A percentile compares a stretch with the other conserved stretches of the same genome.
Evolutionary conservation across 768 basidiomycete species (phyloP).

Genomic region (Tulasnella sp.): DNA sequence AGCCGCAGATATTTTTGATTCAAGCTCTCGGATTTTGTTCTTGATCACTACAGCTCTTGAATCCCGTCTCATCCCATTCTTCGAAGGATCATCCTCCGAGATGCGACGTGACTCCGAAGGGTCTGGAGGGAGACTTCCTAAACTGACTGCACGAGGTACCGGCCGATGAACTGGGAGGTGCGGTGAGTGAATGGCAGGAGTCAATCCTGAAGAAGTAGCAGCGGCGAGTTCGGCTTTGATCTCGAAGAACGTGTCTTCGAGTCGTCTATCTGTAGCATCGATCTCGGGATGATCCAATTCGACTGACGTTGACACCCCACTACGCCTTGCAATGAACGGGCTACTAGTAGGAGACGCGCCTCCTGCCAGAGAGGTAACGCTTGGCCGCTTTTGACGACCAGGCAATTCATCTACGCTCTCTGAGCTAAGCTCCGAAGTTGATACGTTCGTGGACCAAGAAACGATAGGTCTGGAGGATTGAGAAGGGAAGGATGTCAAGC

Average conservation of each 20-base stretch:
- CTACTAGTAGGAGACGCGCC: not conserved
- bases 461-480: not conserved
- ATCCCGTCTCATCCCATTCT: not conserved
- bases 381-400: not conserved
- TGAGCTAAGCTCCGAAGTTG: not conserved
- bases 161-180: too few relatives aligned
- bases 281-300: conserved; percentile 14
- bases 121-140: conserved; percentile 8
- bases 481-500: not conserved
- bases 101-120: not conserved
- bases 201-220: conserved; percentile 19
- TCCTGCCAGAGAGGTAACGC: not conserved
- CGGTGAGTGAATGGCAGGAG: too few relatives aligned
- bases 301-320: not conserved
- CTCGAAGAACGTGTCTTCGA: conserved; percentile 64
- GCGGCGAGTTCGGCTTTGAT: conserved; percentile 76
- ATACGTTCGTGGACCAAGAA: not conserved
- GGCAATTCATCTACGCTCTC: too few relatives aligned
- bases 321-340: not conserved
- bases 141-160: conserved; percentile 6
- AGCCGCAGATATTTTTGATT: conserved; percentile 39
- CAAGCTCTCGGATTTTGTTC: conserved; percentile 51
- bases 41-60: conserved; percentile 47
- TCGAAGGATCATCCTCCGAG: not conserved
- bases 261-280: conserved; percentile 16